A percentile compares a stretch with the other conserved stretches of the same genome.
phyloP scores from a whole-genome alignment of 129 eudicot species.

The Sambucus nigra region DNA sequence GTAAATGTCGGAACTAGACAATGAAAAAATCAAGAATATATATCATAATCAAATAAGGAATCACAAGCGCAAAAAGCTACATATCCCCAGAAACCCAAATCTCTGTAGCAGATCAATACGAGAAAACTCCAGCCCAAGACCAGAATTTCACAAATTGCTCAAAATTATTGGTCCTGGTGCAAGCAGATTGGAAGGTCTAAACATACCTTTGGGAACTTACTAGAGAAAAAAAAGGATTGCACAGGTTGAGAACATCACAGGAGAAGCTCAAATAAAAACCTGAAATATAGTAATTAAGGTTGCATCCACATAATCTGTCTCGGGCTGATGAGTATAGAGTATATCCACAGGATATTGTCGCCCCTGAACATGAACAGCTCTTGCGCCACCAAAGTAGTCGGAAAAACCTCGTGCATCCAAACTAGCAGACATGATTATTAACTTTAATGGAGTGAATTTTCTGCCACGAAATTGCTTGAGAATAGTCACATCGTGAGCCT shows the following conservation, averaged over 20 bases:
- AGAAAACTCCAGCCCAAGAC: too few relatives aligned
- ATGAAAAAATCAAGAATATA: too few relatives aligned
- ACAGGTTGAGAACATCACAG: not conserved
- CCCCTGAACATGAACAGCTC: constrained; percentile 90
- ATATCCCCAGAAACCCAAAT: too few relatives aligned
- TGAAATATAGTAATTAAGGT: constrained; percentile 81
- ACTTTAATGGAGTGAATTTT: constrained; percentile 55
- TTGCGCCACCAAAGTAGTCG: constrained; percentile 89
- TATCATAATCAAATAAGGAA: too few relatives aligned
- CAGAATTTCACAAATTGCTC: too few relatives aligned
- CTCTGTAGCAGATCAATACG: too few relatives aligned
- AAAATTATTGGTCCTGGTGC: too few relatives aligned
- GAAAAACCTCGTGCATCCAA: constrained; percentile 87
- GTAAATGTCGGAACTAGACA: too few relatives aligned
- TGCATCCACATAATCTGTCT: constrained; percentile 85
- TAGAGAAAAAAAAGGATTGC: too few relatives aligned
- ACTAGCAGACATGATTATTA: constrained; percentile 96
- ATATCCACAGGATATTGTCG: constrained; percentile 91
- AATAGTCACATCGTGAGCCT: constrained; percentile 14
- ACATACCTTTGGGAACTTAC: too few relatives aligned
- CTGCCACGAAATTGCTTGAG: constrained; percentile 25
- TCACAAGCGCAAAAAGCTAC: too few relatives aligned
- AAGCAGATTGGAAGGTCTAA: too few relatives aligned
- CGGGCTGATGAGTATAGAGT: constrained; percentile 65
- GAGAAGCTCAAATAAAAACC: constrained; percentile 29